Base-by-base conservation (phyloP, 306 rosid species). In the Luffa acutangula region DNA sequence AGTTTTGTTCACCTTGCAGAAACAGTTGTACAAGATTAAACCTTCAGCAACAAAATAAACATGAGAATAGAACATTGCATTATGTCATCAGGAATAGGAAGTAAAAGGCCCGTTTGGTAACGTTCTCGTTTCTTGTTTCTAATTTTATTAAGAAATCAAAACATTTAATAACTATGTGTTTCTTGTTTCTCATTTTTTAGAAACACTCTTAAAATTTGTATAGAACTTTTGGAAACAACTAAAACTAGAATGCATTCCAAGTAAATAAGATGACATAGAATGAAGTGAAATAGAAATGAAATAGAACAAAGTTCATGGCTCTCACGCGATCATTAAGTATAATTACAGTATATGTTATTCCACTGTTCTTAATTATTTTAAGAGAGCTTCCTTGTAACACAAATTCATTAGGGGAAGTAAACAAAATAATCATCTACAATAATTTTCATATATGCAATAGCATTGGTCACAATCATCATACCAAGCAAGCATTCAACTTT, bases 21-120 rank as follows among this genome's bases (percentile, higher is more conserved):
- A 92, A 92, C 77, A 91, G 92, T 81, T 91, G 97, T 62, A 87
- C 89, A 67, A 92, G 88, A 84, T 91, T 94, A 87, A 85, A 90
- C 97, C 98, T 92, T 87, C 81, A 88, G 58, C n/a, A 80, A 86
- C 59, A 59, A 85, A 73, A 79, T 43, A 76, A 83, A 78, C 81
- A 82, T 42, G 82, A 86, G 71, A 62, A 72, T 84, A 77, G 81
- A 79, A 69, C 9, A 64, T 71, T 64, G 41, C 43, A 66, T 33
- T 72, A 78, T 43, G 42, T 51, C n/a, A 12, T 45, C 15, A 21
- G 56, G 56, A 43, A 43, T 71, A 39, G 57, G 37, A 45, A 25
- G n/a, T 45, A 12, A 39, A 6, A n/a, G n/a, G n/a, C n/a, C n/a
- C n/a, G n/a, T n/a, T n/a, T n/a, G n/a, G n/a, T n/a, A n/a, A n/a